Conservation (phyloP, 331 rosid species). For the Rhamnella rubrinervis region DNA sequence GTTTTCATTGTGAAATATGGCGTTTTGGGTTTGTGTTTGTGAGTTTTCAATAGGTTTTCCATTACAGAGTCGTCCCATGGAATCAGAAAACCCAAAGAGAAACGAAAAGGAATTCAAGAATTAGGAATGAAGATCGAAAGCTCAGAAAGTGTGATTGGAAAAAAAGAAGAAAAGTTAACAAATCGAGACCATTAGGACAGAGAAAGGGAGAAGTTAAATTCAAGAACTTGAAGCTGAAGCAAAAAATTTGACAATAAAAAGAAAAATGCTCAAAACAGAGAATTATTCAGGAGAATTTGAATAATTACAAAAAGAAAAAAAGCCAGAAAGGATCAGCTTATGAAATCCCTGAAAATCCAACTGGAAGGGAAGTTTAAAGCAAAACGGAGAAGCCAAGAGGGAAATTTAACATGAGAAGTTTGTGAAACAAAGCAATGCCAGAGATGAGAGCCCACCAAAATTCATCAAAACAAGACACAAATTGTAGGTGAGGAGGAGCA, state of each 20-base stretch:
- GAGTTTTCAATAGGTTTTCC: constrained; percentile 73
- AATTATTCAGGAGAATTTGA: background rate
- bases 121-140: constrained; percentile 11
- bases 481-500: constrained; percentile 27
- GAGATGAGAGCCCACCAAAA: constrained; percentile 24
- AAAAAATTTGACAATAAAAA: background rate
- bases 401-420: constrained; percentile 24
- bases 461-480: constrained; percentile 35
- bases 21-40: constrained; percentile 31
- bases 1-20: constrained; percentile 33
- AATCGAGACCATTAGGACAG: constrained; percentile 16
- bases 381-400: constrained; percentile 23
- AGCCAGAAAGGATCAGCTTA: constrained; percentile 10
- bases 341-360: constrained; percentile 13
- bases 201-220: constrained; percentile 12
- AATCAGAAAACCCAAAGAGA: constrained; percentile 32
- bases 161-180: constrained; percentile 5
- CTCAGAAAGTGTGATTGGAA: constrained; percentile 16
- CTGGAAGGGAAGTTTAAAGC: constrained; percentile 9
- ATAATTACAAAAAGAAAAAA: background rate
- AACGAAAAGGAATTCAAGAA: background rate
- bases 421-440: constrained; percentile 27
- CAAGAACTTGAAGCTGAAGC: constrained; percentile 21
- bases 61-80: constrained; percentile 97
- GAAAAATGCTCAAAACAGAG: background rate